Conservation (phyloP, 108 stramenopile genomes). For the Seminavis robusta region DNA sequence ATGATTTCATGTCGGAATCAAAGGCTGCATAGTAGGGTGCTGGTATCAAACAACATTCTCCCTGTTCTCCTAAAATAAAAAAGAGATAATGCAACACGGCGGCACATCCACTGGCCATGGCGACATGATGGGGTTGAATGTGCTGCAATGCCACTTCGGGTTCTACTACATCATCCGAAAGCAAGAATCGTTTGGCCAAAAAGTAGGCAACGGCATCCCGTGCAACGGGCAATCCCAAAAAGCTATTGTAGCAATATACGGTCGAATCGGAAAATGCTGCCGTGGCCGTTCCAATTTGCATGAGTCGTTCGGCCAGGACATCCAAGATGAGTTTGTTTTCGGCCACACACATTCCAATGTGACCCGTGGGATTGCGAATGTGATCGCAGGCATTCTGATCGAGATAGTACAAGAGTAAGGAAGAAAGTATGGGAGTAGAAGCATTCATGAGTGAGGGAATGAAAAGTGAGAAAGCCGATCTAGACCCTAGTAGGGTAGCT, state of each 20-base stretch:
- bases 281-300: conserved; percentile 56
- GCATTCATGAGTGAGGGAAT: not conserved
- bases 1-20: conserved; percentile 74
- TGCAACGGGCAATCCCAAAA: conserved; percentile 66
- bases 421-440: conserved; percentile 16
- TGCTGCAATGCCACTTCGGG: conserved; percentile 51
- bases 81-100: conserved; percentile 66
- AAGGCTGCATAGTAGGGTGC: conserved; percentile 93
- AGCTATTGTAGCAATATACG: conserved; percentile 77
- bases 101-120: conserved; percentile 67
- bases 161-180: conserved; percentile 21
- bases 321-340: conserved; percentile 84
- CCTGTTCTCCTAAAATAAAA: conserved; percentile 66
- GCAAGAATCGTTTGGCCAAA: conserved; percentile 56
- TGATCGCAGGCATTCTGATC: conserved; percentile 67
- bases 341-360: conserved; percentile 71
- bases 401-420: conserved; percentile 28
- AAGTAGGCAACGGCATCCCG: conserved; percentile 84
- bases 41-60: conserved; percentile 88
- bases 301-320: conserved; percentile 57
- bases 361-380: conserved; percentile 46
- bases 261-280: conserved; percentile 69
- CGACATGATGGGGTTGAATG: conserved; percentile 64
- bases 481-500: not conserved
- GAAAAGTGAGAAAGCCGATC: too few relatives aligned